Base-by-base conservation (phyloP, 2,329 filamentous ascomycete species). In the Colletotrichum lentis region DNA sequence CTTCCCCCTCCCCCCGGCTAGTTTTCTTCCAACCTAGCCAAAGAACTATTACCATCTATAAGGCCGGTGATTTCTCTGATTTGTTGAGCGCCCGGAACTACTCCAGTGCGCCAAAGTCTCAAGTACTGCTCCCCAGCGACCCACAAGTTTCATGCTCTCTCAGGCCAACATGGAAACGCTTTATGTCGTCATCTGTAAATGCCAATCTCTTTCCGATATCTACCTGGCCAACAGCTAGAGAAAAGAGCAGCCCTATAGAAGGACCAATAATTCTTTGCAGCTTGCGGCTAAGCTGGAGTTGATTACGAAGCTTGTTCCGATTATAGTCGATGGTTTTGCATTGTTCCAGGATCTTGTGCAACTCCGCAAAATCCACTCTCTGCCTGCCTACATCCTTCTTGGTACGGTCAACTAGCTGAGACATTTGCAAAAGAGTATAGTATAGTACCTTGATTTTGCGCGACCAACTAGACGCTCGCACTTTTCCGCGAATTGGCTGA, bases 271-370 rank as follows among this genome's bases (percentile, higher is more conserved):
- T 20, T 5, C 22, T 47, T 8, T 47, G 44, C 44, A 47, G 24
- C 44, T 24, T 47, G 44, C 44, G 44, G 44, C 44, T n/a, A 47
- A 47, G n/a, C 44, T 47, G 44, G 16, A 47, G 44, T 47, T 47
- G 44, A 20, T 47, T 47, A 47, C 44, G 44, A 47, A 22, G 44
- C 44, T 24, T 47, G n/a, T 24, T 47, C 22, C 44, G 44, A 47
- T 24, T 47, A 14, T 47, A 24, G 6, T 47, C n/a, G n/a, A 3
- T 47, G 44, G n/a, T 5, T 20, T 24, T n/a, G 44, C 44, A 47
- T 47, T 47, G 44, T 47, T 47, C 44, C 11, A 47, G n/a, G 22
- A 47, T 47, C 44, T 47, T 47, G 22, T 47, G n/a, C 44, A 47
- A 12, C 8, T 47, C 18, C 3, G 44, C 44, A 24, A n/a, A 47